phyloP scores from a whole-genome alignment of 2,329 filamentous ascomycete genomes.

The Colletotrichum graminicola region DNA sequence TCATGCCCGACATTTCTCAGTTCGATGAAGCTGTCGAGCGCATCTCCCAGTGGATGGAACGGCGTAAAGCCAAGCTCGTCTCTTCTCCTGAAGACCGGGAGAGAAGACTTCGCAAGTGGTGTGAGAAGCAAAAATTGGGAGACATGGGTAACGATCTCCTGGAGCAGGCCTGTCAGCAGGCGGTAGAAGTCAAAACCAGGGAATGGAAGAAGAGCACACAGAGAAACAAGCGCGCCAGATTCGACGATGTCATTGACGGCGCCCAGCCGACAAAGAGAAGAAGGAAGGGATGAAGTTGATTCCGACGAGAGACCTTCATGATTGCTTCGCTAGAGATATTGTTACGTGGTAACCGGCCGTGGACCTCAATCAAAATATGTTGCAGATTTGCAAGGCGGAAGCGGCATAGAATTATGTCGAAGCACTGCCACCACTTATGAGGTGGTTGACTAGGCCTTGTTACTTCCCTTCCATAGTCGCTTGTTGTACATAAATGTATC shows the following conservation, averaged over 20 bases:
- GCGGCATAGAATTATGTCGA: too few species aligned
- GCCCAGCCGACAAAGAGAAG: not conserved
- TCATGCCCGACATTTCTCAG: not conserved
- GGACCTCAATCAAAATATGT: not conserved
- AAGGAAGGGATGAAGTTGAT: not conserved
- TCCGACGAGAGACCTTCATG: not conserved
- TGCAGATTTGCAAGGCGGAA: not conserved
- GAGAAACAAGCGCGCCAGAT: not conserved
- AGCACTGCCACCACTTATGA: not conserved
- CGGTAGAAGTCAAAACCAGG: not conserved
- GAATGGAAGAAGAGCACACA: constrained; percentile 1
- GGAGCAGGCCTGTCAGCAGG: not conserved
- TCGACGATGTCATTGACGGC: not conserved
- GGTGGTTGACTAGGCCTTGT: not conserved
- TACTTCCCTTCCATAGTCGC: not conserved
- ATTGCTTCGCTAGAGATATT: not conserved
- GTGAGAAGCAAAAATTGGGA: not conserved
- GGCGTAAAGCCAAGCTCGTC: not conserved
- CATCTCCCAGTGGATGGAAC: constrained; percentile 6
- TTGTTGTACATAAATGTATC: not conserved
- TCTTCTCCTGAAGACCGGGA: not conserved
- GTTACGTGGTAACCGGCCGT: not conserved
- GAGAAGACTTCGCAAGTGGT: constrained; percentile 4
- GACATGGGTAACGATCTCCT: not conserved
- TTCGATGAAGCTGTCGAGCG: constrained; percentile 1